Base-by-base conservation (phyloP, 345 rosid species). In the Eucalyptus tenuipes region DNA sequence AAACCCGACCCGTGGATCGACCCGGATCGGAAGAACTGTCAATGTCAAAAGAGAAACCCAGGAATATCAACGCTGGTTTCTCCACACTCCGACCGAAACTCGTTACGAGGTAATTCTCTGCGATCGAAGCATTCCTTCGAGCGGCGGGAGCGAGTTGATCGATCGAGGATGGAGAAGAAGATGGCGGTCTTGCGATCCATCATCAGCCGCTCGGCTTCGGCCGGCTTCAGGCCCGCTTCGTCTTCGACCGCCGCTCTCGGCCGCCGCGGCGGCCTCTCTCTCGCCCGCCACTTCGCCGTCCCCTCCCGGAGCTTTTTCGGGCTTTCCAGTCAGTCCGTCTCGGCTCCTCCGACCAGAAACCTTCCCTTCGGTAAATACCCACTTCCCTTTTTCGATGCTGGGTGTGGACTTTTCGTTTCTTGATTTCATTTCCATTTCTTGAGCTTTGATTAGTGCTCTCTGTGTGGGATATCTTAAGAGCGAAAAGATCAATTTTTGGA, bases 161-260 rank as follows among this genome's bases (percentile, higher is more conserved):
- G 75, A 85, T 24, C 33, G 68, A 75, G 57, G 40, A 85, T 89
- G 91, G 89, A 82, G 89, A 89, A 33, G 29, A 86, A 90, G 93
- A 92, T 89, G 94, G 89, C 85, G 27, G 53, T 85, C 14, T 48
- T 92, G 71, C 88, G 93, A 87, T 91, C 93, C 55, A 59, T 92
- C 55, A 59, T 92, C 22, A 86, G 15, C 89, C 91, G 92, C 45
- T 88, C 88, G 17, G 88, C 88, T 45, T 87, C 91, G 37, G 88
- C 92, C 50, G 86, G 82, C 37, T 81, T 87, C 48, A 49, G 93
- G 52, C 90, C 91, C 45, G 88, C 89, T 6, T 87, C 87, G 33
- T 93, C 91, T 49, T 87, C 89, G 2, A 87, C 90, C 52, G 86
- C 88, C 47, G 88, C 90, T 31, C 80, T 87, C 44, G 59, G 71